Conservation (phyloP, 805 yeast genomes). For the Metschnikowia chrysomelidarum region DNA sequence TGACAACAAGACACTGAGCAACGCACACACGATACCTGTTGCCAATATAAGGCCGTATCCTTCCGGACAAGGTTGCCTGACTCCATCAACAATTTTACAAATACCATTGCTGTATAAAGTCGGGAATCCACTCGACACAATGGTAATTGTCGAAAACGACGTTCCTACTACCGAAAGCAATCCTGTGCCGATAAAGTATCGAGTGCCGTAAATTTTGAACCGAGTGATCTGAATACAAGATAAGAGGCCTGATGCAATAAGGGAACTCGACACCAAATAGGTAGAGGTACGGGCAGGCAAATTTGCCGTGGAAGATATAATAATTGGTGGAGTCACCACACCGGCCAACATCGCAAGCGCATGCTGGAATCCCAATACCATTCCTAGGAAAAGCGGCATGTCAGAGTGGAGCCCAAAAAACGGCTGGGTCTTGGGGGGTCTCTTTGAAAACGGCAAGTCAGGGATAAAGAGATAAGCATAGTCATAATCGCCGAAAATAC, state of each 20-base stretch:
- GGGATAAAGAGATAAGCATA: constrained; percentile 80
- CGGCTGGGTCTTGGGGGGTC: constrained; percentile 57
- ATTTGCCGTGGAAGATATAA: constrained; percentile 65
- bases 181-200: constrained; percentile 84
- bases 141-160: constrained; percentile 82
- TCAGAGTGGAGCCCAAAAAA: constrained; percentile 79
- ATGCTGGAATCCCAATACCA: constrained; percentile 83
- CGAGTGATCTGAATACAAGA: constrained; percentile 78
- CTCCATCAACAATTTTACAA: constrained; percentile 66
- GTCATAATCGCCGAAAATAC: constrained; percentile 85
- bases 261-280: constrained; percentile 38
- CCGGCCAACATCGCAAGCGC: constrained; percentile 91
- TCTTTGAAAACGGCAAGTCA: constrained; percentile 61
- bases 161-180: constrained; percentile 88
- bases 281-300: constrained; percentile 41
- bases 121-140: constrained; percentile 73
- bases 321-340: constrained; percentile 77
- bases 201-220: constrained; percentile 70
- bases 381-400: constrained; percentile 77
- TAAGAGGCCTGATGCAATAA: constrained; percentile 48
- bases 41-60: constrained; percentile 86
- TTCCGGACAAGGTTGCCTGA: constrained; percentile 73
- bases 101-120: constrained; percentile 72
- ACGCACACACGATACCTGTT: constrained; percentile 74
- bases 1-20: constrained; percentile 68